A percentile compares a stretch with the other conserved stretches of the same genome.
phyloP scores from a whole-genome alignment of 805 yeast genomes.

The Blastobotrys americana region DNA sequence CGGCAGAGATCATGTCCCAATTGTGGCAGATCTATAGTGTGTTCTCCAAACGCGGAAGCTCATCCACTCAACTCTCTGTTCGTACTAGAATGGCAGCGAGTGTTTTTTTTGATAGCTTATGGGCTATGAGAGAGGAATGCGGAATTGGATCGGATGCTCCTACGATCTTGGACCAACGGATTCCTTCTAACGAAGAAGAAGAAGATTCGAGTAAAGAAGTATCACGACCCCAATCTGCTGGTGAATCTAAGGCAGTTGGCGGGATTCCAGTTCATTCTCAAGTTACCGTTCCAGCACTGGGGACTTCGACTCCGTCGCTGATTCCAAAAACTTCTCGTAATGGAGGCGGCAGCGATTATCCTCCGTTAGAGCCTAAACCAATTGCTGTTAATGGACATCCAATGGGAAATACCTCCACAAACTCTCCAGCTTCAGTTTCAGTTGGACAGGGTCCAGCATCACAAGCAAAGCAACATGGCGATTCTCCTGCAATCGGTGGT shows the following conservation, averaged over 20 bases:
- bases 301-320: neutral
- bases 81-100: constrained; percentile 87
- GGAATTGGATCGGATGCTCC: constrained; percentile 53
- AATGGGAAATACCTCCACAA: neutral
- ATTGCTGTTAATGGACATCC: neutral
- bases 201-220: constrained; percentile 1
- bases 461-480: neutral
- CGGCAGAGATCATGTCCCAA: constrained; percentile 88
- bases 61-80: constrained; percentile 34
- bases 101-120: constrained; percentile 83
- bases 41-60: constrained; percentile 27
- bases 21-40: constrained; percentile 83
- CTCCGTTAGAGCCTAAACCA: neutral
- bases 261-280: neutral
- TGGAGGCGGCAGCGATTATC: too few relatives aligned
- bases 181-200: constrained; percentile 12
- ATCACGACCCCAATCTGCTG: neutral
- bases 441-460: neutral
- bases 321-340: too few relatives aligned
- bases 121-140: constrained; percentile 76
- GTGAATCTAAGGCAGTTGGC: neutral
- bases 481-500: neutral
- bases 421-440: neutral
- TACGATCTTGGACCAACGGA: constrained; percentile 24
- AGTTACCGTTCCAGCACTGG: neutral